Conservation (phyloP, 1,139 yeast genomes). For the Geotrichum macrosporum region DNA sequence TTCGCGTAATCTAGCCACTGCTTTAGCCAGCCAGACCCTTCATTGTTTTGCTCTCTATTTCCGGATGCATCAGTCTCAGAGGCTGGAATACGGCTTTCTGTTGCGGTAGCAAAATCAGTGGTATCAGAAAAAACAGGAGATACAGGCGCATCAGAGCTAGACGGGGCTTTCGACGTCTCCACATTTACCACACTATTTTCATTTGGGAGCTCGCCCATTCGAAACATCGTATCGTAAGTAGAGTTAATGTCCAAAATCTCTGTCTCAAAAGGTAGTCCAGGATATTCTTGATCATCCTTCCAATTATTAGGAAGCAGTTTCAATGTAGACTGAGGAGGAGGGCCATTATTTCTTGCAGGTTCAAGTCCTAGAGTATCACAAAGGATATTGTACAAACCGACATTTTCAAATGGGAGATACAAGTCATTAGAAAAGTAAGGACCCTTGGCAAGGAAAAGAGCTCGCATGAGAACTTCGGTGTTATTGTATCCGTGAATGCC, state of each 20-base stretch:
- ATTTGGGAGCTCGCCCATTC: conserved; percentile 10
- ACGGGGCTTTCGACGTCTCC: conserved; percentile 7
- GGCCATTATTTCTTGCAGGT: conserved; percentile 63
- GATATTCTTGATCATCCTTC: conserved; percentile 54
- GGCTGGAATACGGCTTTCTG: background rate
- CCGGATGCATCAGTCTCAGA: background rate
- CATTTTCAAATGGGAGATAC: conserved; percentile 64
- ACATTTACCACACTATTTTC: conserved; percentile 20
- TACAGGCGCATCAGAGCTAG: background rate
- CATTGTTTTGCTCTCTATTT: conserved; percentile 19
- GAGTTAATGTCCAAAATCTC: conserved; percentile 34
- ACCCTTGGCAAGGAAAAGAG: conserved; percentile 73
- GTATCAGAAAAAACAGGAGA: background rate
- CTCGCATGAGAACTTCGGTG: conserved; percentile 73
- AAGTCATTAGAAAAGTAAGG: conserved; percentile 45
- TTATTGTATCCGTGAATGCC: conserved; percentile 88
- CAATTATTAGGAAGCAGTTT: conserved; percentile 39
- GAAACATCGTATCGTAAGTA: conserved; percentile 34
- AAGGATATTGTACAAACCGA: conserved; percentile 67
- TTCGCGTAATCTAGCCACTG: conserved; percentile 24
- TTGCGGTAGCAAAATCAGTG: conserved; percentile 13
- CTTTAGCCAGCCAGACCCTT: conserved; percentile 17
- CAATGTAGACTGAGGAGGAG: conserved; percentile 33
- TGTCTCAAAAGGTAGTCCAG: conserved; percentile 49
- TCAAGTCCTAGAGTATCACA: conserved; percentile 60